Base-by-base conservation (phyloP, 2,329 filamentous ascomycete species). In the Aspergillus brunneoviolaceus region DNA sequence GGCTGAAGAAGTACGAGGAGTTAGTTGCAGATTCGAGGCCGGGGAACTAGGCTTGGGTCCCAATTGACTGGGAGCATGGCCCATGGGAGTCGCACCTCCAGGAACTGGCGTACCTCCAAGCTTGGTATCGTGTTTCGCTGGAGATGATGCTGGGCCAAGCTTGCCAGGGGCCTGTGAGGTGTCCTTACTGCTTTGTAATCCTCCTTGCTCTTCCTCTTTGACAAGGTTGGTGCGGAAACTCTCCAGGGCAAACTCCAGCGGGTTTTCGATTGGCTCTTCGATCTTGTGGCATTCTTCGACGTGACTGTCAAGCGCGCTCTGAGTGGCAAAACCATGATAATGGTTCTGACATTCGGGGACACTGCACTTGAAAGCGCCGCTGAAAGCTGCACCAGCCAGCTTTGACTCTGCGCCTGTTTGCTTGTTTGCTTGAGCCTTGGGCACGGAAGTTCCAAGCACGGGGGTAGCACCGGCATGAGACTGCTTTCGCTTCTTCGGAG, bases 401-500 rank as follows among this genome's bases (percentile, higher is more conserved):
- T 79, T 79, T 45, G 75, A 6, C 16, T 45, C 76, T 51, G 74
- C 71, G 19, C 75, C 73, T 33, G 68, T 66, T 72, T 74, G 68
- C 52, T 77, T 74, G 29, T 51, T 58, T 27, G 58, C 48, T 48
- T 71, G 69, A 3, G 73, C 67, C 50, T 74, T 76, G 2, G 71
- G 60, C 23, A 71, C 66, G 5, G 74, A 63, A 2, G 65, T 66
- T 3, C 63, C 65, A 11, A 68, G 55, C 51, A 68, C 61, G 23
- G 74, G 69, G 14, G 72, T 72, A 33, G 66, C 59, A 33, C 67
- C 71, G 9, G 77, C 70, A 55, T 82, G 78, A 55, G 80, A 81
- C 62, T 83, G 78, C 76, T 84, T 86, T 56, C 80, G 79, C 67
- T 80, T 84, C 76, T 87, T 88, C 58, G 79, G 77, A 2, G 81